Evolutionary conservation across 139 green algal species (phyloP).

Genomic region (Choricystis sp.): DNA sequence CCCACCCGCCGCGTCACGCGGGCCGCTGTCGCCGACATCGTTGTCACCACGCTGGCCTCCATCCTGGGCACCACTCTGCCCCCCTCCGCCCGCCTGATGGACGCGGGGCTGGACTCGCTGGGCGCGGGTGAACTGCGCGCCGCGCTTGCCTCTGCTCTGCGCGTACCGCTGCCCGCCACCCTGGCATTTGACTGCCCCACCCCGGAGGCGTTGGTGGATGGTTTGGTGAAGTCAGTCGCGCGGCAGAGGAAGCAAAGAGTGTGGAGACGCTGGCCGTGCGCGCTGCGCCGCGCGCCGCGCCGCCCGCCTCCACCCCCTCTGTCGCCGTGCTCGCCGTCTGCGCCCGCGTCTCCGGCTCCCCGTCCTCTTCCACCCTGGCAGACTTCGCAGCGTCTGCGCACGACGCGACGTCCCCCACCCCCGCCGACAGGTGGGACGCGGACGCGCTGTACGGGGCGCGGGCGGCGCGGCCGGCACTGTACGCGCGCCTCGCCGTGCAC

Average conservation of each 20-base stretch:
- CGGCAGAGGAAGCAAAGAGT: background rate
- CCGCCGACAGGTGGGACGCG: background rate
- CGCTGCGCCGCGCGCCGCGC: no score
- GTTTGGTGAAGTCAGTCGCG: background rate
- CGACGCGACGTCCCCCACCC: background rate
- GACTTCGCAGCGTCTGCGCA: background rate
- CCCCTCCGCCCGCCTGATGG: slow-evolving; percentile 54
- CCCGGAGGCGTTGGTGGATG: slow-evolving; percentile 16
- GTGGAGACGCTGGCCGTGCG: background rate
- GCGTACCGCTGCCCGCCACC: slow-evolving; percentile 27
- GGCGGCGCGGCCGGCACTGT: background rate
- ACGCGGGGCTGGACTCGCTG: slow-evolving; percentile 60
- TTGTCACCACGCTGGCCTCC: no score
- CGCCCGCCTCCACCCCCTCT: no score
- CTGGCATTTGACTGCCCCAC: slow-evolving; percentile 57
- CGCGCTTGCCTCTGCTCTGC: slow-evolving; percentile 22
- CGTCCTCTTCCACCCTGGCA: background rate
- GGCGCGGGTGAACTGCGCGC: slow-evolving; percentile 67
- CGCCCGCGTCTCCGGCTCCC: no score
- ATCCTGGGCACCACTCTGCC: slow-evolving; percentile 12
- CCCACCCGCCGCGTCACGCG: background rate
- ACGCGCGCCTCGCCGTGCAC: background rate
- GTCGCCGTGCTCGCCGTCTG: no score
- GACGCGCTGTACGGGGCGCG: background rate
- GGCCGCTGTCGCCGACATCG: background rate